Base-by-base conservation (phyloP, 140 eudicot species). In the Cichorium intybus region DNA sequence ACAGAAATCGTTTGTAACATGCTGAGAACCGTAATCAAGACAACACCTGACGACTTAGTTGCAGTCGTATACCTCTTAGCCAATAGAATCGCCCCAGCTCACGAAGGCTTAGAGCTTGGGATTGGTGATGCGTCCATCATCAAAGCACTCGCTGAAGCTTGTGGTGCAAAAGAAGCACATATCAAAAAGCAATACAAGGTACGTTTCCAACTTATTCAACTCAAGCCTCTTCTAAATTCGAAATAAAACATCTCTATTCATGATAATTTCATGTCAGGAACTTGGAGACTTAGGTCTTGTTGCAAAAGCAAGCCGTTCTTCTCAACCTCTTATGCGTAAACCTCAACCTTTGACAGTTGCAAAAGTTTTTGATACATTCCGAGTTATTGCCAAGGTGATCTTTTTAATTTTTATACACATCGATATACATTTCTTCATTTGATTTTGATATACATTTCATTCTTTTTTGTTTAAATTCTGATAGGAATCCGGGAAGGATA, bases 201-300 rank as follows among this genome's bases (percentile, higher is more conserved):
- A 59, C 23, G 28, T 28, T 15, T 39, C 39, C 8, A 28, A 15
- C 21, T 37, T 14, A 2, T 31, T 24, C 14, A 28, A 29, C 16
- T 28, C 8, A 15, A 43, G 10, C 15, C 49, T 43, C 49, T 39
- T 39, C 12, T 7, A 43, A 14, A 43, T 4, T 15, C 43, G 5
- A 35, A 35, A 35, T 10, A 35, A 43, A 43, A 14, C n/a, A 7
- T 14, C 49, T 3, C n/a, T 43, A 1, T 43, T 43, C n/a, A 43
- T 43, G 4, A 43, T 11, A n/a, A 47, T 66, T 33, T 24, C 21
- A 47, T 62, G n/a, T 28, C 60, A 87, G 98, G 87, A 88, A 37
- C 78, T 93, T 62, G 99, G 99, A 69, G 99, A 93, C 55, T 69
- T 93, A 63, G 99, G 99, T 2, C 93, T 85, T 66, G 99, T 88